Percentiles rank a stretch among this genome's conserved stretches.
Conservation (phyloP, 2,329 filamentous ascomycete species). For the Emmonsiellopsis sp. region DNA sequence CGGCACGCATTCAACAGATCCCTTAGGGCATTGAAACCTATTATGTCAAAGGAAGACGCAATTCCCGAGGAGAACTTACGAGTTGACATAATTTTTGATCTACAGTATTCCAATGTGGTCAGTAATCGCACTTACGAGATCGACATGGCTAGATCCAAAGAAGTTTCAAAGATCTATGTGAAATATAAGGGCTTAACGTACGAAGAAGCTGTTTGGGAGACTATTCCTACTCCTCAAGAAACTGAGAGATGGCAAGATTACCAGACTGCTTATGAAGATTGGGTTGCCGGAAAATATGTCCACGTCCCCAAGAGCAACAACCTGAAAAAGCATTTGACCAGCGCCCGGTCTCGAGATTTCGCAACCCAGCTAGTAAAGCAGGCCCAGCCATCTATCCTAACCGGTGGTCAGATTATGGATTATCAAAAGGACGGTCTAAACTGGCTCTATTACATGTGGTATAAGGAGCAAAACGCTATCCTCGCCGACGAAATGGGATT, state of each 20-base stretch:
- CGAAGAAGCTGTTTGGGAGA: conserved; percentile 85
- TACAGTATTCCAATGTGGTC: conserved; percentile 57
- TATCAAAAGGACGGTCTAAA: conserved; percentile 92
- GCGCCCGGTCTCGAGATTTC: conserved; percentile 60
- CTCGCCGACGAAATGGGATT: conserved; percentile 97
- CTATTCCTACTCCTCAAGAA: conserved; percentile 58
- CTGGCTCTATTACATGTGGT: conserved; percentile 90
- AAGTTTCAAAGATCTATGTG: conserved; percentile 66
- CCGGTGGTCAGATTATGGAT: conserved; percentile 75
- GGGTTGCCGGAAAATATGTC: conserved; percentile 69
- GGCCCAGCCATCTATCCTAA: conserved; percentile 63
- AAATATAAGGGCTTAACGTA: conserved; percentile 92
- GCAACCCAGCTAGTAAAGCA: conserved; percentile 55
- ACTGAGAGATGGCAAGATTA: conserved; percentile 68
- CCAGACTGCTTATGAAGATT: conserved; percentile 74
- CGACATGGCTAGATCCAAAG: conserved; percentile 61
- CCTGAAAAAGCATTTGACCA: conserved; percentile 59
- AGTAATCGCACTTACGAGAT: conserved; percentile 53
- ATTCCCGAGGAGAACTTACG: conserved; percentile 80
- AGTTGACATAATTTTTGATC: conserved; percentile 80
- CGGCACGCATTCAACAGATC: conserved; percentile 68
- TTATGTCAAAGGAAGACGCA: conserved; percentile 65
- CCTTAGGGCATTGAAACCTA: conserved; percentile 52
- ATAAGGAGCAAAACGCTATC: conserved; percentile 72
- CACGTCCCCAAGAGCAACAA: conserved; percentile 44